Evolutionary conservation across 208 protist genomes (phyloP), one percentile per base, ranked within the genome.

Genomic region (Trypanosomatidae sp.): DNA sequence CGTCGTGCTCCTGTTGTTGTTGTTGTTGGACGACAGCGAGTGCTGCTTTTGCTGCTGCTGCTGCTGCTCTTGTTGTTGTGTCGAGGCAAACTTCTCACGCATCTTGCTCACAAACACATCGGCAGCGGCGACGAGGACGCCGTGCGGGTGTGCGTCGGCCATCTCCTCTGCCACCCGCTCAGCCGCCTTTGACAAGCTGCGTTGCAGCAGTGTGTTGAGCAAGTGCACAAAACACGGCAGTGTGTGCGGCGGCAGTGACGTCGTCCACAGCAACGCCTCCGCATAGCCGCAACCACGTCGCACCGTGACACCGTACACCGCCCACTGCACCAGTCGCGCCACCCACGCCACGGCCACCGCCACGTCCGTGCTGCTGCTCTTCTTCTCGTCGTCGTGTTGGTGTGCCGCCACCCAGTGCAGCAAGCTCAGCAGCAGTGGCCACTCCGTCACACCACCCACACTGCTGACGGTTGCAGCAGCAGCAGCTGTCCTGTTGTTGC

Each of bases 101-200:
- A 41, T 32, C 47, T 69, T 75, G 6, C 47, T 30, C 28, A 78
- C 27, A 42, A 89, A 93, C 8, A 64, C 47, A 26, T 64, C 35
- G 1, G 80, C 70, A 8, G 77, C 69, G 11, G 48, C 60, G 0
- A 78, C 71, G 27, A 93, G 71, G 23, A 88, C 66, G 35, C 85
- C 85, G n/a, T 54, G 45, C 20, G 43, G 56, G 8, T 40, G 20
- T 2, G 49, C 53, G 22, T 75, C 46, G 40, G 70, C 49, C 13
- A 90, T 53, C 52, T 88, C 77, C 38, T 76, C 51, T 18, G 80
- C 71, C 25, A 90, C 67, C 33, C 80, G 76, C 46, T 89, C 78
- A 0, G 80, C 85, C 18, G 63, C 67, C 53, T 93, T 93, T 23
- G 85, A 93, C 4, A 88, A 58, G 48, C 74, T 87, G 47, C 85